These are phyloP conservation scores for Protomyces inouyei DNA, from an alignment of 1,139 yeast genomes.

Conservation along the genomic window DNA sequence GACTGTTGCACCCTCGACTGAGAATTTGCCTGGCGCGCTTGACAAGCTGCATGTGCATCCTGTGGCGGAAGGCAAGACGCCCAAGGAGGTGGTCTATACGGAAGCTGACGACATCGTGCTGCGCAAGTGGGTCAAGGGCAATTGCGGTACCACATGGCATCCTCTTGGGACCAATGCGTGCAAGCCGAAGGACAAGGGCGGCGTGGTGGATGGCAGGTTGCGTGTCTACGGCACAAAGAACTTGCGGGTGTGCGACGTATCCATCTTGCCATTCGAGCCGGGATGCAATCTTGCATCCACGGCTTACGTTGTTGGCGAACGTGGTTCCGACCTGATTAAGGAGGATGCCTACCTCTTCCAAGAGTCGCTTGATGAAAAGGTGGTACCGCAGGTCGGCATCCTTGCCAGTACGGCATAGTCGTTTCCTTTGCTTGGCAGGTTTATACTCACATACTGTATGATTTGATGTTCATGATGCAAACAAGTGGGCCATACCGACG, in stretches of 20 bases:
- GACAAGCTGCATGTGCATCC: not conserved
- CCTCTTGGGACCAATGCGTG: slow-evolving; percentile 15
- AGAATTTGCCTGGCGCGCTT: not conserved
- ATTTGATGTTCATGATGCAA: not conserved
- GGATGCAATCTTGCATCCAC: slow-evolving; percentile 5
- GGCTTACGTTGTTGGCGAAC: slow-evolving; percentile 16
- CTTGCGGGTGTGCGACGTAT: slow-evolving; percentile 19
- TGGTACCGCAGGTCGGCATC: not conserved
- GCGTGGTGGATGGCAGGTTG: slow-evolving; percentile 14
- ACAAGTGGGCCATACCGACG: slow-evolving; percentile 48
- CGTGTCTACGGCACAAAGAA: slow-evolving; percentile 15
- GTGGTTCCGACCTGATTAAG: not conserved
- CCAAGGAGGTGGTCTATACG: not conserved
- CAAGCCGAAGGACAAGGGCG: slow-evolving; percentile 8
- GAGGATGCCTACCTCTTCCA: slow-evolving; percentile 1
- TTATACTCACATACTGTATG: not conserved
- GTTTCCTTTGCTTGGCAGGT: not conserved
- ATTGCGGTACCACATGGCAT: slow-evolving; percentile 10
- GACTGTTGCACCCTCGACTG: not conserved
- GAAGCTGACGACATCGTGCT: not conserved
- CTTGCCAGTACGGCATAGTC: not conserved
- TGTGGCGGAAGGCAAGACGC: not conserved
- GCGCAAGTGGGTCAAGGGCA: slow-evolving; percentile 1
- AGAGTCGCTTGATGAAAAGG: slow-evolving; percentile 1
- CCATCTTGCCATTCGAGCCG: slow-evolving; percentile 12